These are phyloP conservation scores for Neurospora cerealis DNA, from an alignment of 495 filamentous ascomycete genomes.

Conservation along the genomic window DNA sequence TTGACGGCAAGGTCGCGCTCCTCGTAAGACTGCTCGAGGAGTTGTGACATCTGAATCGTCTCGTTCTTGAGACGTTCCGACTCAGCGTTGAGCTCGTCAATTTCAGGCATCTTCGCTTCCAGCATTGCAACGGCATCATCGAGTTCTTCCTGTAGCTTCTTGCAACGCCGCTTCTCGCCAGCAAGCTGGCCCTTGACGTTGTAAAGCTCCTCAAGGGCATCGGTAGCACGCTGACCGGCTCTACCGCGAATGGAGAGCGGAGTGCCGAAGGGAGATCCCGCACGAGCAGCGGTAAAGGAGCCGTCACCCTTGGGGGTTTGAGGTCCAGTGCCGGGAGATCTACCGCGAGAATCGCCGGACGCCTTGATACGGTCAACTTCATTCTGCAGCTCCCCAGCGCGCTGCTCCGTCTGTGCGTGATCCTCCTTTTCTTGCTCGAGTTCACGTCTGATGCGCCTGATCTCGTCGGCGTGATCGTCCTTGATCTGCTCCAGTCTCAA, in stretches of 20 bases:
- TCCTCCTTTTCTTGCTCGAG: slow-evolving; percentile 70
- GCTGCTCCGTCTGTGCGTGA: slow-evolving; percentile 57
- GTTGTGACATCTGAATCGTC: slow-evolving; percentile 68
- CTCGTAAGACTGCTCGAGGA: slow-evolving; percentile 49
- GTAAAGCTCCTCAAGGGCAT: slow-evolving; percentile 43
- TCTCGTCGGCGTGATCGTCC: slow-evolving; percentile 70
- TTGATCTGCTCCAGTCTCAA: slow-evolving; percentile 63
- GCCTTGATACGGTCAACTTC: slow-evolving; percentile 54
- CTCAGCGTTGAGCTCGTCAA: slow-evolving; percentile 58
- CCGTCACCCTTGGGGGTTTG: slow-evolving; percentile 52
- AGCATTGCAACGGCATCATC: slow-evolving; percentile 68
- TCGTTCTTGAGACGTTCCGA: slow-evolving; percentile 59
- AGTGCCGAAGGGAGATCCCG: slow-evolving; percentile 42
- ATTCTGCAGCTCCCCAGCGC: slow-evolving; percentile 64
- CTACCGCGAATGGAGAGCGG: slow-evolving; percentile 40
- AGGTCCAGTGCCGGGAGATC: slow-evolving; percentile 32
- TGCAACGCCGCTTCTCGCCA: slow-evolving; percentile 57
- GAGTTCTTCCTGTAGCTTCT: slow-evolving; percentile 60
- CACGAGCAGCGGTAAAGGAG: slow-evolving; percentile 27
- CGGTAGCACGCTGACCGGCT: slow-evolving; percentile 34
- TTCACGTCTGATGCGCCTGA: slow-evolving; percentile 68
- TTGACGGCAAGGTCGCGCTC: slow-evolving; percentile 49
- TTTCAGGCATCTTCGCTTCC: slow-evolving; percentile 58
- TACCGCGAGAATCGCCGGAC: slow-evolving; percentile 21
- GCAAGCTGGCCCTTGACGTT: slow-evolving; percentile 44